A percentile compares a stretch with the other conserved stretches of the same genome.
Conservation (phyloP, 345 rosid species). For the Salix suchowensis region DNA sequence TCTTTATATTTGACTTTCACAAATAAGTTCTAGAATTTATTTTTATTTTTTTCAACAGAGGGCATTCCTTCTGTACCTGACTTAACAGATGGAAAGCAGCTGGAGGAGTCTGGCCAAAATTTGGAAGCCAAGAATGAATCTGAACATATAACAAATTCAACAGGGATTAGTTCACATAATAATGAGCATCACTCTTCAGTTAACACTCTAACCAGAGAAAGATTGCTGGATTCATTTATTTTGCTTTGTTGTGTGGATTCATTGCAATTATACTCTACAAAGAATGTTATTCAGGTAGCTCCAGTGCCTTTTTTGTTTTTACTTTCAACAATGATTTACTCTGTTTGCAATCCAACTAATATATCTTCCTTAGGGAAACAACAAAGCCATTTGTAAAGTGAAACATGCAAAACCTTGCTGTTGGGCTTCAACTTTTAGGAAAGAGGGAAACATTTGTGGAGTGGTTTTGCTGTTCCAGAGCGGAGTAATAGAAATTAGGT, state of each 20-base stretch:
- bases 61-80: not conserved
- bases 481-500: conserved; percentile 29
- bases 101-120: conserved; percentile 6
- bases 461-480: conserved; percentile 16
- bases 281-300: conserved; percentile 64
- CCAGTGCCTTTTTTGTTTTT: conserved; percentile 7
- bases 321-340: conserved; percentile 1
- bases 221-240: conserved; percentile 17
- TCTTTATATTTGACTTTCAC: not conserved
- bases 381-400: conserved; percentile 24
- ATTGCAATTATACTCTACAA: conserved; percentile 28
- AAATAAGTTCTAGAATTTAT: not conserved
- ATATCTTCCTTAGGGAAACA: conserved; percentile 18
- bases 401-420: conserved; percentile 24
- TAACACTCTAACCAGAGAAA: not conserved
- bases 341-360: not conserved
- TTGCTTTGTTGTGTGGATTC: conserved; percentile 28
- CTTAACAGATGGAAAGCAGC: conserved; percentile 2
- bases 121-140: not conserved
- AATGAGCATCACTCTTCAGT: not conserved
- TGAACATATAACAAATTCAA: not conserved
- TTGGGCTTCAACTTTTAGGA: conserved; percentile 19
- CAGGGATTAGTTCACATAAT: not conserved
- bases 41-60: conserved; percentile 1
- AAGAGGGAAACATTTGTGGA: conserved; percentile 19